phyloP scores from a whole-genome alignment of 2,329 filamentous ascomycete genomes.

The Cryphonectria parasitica region DNA sequence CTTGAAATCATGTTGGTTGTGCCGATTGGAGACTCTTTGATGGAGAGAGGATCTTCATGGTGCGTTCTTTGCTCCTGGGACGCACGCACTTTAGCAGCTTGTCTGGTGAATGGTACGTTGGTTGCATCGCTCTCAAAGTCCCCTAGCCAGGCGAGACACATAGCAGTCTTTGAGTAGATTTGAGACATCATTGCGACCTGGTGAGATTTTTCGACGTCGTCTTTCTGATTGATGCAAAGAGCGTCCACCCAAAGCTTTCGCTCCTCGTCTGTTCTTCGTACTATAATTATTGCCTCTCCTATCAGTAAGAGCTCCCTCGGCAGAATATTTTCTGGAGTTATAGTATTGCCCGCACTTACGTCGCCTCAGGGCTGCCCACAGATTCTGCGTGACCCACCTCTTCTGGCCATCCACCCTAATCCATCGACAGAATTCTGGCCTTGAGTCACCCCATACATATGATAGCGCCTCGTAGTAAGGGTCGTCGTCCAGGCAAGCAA shows the following conservation, averaged over 20 bases:
- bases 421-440: background rate
- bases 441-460: background rate
- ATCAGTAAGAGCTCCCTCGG: background rate
- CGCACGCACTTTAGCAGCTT: background rate
- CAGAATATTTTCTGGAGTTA: background rate
- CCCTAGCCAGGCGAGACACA: background rate
- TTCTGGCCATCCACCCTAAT: background rate
- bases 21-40: background rate
- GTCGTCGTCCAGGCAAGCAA: background rate
- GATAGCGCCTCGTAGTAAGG: background rate
- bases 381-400: background rate
- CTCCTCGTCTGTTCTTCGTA: background rate
- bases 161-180: background rate
- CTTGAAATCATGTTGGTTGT: background rate
- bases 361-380: background rate
- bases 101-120: background rate
- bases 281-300: background rate
- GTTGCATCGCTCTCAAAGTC: background rate
- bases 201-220: background rate
- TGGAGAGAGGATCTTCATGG: background rate
- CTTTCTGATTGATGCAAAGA: background rate
- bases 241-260: conserved; percentile 5
- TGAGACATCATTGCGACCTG: background rate
- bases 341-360: background rate
- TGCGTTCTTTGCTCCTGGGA: background rate